These are phyloP conservation scores for Brassica cretica DNA, from an alignment of 345 rosid species.

Conservation along the genomic window DNA sequence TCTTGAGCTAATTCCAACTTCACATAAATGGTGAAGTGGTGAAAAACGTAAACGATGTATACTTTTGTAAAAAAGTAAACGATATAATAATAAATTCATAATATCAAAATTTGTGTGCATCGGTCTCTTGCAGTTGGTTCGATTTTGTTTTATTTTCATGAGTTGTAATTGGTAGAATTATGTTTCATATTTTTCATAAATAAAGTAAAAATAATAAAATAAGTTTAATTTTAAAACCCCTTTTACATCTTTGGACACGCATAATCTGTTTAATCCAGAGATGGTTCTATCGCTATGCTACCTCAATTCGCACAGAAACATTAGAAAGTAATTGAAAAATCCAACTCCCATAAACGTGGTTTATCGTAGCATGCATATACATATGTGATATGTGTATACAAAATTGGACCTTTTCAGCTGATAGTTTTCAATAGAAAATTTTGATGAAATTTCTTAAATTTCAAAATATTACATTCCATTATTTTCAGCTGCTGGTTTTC, in stretches of 20 bases:
- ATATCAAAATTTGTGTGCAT: background rate
- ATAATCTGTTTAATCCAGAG: background rate
- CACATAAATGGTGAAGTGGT: slow-evolving; percentile 13
- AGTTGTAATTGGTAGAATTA: slow-evolving; percentile 6
- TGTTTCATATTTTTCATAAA: background rate
- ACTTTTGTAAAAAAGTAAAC: background rate
- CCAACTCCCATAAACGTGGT: background rate
- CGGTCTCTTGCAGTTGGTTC: background rate
- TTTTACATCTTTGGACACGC: background rate
- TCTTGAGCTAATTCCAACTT: slow-evolving; percentile 31
- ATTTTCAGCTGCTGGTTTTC: background rate
- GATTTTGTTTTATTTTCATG: slow-evolving; percentile 7
- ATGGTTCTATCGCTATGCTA: background rate
- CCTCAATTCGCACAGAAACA: background rate
- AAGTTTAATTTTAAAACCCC: background rate
- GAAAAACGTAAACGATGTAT: background rate
- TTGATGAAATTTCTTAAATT: background rate
- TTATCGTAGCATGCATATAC: background rate
- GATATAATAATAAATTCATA: background rate
- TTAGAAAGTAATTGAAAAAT: no score
- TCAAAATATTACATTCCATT: background rate
- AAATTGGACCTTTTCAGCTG: background rate
- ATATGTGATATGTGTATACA: background rate
- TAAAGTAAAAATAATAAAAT: background rate
- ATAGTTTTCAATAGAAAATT: background rate